A percentile compares a stretch with the other conserved stretches of the same genome.
Evolutionary conservation across 495 filamentous ascomycete species (phyloP).

Genomic region (Lichenothelia convexa): DNA sequence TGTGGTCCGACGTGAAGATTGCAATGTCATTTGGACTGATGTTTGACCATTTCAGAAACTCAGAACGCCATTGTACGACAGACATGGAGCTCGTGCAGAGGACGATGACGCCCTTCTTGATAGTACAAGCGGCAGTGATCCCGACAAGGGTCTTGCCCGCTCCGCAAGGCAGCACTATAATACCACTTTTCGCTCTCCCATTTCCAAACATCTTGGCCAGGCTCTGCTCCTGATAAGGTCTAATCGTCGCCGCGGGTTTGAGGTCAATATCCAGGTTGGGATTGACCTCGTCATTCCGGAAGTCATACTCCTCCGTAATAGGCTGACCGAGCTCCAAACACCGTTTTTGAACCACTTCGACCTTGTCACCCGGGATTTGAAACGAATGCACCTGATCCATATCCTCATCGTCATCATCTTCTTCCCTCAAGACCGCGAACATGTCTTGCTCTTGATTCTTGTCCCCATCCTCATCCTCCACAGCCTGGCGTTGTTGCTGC

Average conservation of each 20-base stretch:
- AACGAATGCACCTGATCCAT: slow-evolving; percentile 86
- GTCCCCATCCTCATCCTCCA: slow-evolving; percentile 26
- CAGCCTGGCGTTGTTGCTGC: slow-evolving; percentile 24
- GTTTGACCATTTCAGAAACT: slow-evolving; percentile 96
- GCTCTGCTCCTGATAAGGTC: slow-evolving; percentile 89
- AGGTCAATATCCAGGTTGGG: slow-evolving; percentile 83
- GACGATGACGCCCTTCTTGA: slow-evolving; percentile 89
- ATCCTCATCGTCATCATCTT: slow-evolving; percentile 81
- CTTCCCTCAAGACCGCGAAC: slow-evolving; percentile 39
- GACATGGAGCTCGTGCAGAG: slow-evolving; percentile 97
- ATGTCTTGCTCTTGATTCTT: slow-evolving; percentile 20
- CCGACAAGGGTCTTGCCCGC: slow-evolving; percentile 95
- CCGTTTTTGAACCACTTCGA: slow-evolving; percentile 75
- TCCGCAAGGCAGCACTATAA: slow-evolving; percentile 93
- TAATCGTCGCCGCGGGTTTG: slow-evolving; percentile 65
- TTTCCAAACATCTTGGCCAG: slow-evolving; percentile 99
- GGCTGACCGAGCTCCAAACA: slow-evolving; percentile 76
- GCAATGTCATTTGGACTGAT: slow-evolving; percentile 86
- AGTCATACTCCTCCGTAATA: slow-evolving; percentile 92
- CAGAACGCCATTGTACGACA: slow-evolving; percentile 88
- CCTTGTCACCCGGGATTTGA: slow-evolving; percentile 57
- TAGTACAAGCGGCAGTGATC: slow-evolving; percentile 90
- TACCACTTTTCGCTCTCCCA: slow-evolving; percentile 85
- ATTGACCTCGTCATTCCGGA: slow-evolving; percentile 81
- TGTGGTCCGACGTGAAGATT: slow-evolving; percentile 87